Base-by-base conservation (phyloP, 768 basidiomycete species). In the Phylloporus scabripes region DNA sequence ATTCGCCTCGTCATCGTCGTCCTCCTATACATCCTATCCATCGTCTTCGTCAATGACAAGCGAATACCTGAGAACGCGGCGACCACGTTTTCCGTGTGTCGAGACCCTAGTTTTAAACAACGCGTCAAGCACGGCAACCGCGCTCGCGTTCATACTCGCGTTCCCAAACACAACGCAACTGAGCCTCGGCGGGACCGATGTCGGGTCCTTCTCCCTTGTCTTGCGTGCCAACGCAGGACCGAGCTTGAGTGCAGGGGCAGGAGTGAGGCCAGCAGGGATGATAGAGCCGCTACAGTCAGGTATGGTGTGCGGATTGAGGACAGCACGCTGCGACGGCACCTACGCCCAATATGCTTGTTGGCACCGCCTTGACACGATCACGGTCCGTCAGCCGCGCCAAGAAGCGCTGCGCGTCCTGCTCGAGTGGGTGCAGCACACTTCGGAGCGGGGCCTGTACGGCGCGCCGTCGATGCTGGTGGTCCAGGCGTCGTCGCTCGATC, bases 71-170 rank as follows among this genome's bases (percentile, higher is more conserved):
- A 48, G 32, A 17, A 51, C 45, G 47, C 57, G 56, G 33, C 49
- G 45, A 6, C 59, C 63, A 23, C 57, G 54, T 37, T 65, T 65
- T 29, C 64, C 66, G 21, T 47, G 43, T 23, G 66, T 65, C 1
- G 59, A 64, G 41, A 63, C 56, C 15, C 23, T 65, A 4, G 61
- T 65, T 2, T 33, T 65, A 3, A 52, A 66, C 14, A 65, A 65
- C 8, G 57, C 54, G 1, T 63, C 59, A 7, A 67, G 45, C 18
- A 51, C 57, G 10, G 54, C 50, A 4, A 56, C 63, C 0, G 61
- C 64, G 12, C 43, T 57, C 3, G 45, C 59, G 0, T 66, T 65
- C 42, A 55, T 65, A 33, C 57, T 56, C 0, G 64, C 66, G 7
- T 65, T 65, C n/a, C 64, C 64, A 7, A 46, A 23, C 7, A 44